Evolutionary conservation across 1,139 yeast species (phyloP).

Genomic region (Zygosaccharomyces sapae): DNA sequence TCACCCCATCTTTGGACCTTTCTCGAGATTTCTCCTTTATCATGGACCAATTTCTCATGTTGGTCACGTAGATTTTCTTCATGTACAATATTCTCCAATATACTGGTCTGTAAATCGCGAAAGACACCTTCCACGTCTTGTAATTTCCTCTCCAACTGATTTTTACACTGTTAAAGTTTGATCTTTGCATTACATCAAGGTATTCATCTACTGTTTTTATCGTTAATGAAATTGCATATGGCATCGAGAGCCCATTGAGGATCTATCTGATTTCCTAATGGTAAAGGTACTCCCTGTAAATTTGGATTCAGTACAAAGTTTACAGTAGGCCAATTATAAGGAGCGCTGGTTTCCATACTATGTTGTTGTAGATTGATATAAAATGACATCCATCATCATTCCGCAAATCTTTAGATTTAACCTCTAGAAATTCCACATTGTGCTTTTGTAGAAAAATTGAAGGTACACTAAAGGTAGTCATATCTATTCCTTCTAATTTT

Average conservation of each 20-base stretch:
- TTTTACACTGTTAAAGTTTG: slow-evolving; percentile 16
- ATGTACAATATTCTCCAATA: slow-evolving; percentile 16
- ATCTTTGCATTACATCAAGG: slow-evolving; percentile 20
- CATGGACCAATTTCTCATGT: slow-evolving; percentile 17
- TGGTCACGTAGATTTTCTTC: slow-evolving; percentile 20
- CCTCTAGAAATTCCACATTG: slow-evolving; percentile 31
- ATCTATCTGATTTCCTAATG: slow-evolving; percentile 25
- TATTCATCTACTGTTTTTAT: slow-evolving; percentile 31
- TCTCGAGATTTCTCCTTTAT: slow-evolving; percentile 16
- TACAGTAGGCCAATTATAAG: slow-evolving; percentile 29
- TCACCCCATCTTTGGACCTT: slow-evolving; percentile 32
- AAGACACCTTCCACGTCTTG: slow-evolving; percentile 20
- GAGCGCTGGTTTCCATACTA: slow-evolving; percentile 3
- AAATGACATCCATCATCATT: slow-evolving; percentile 31
- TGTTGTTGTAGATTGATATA: slow-evolving; percentile 24
- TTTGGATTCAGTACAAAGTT: slow-evolving; percentile 14
- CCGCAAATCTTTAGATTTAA: background rate
- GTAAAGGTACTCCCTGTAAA: slow-evolving; percentile 10
- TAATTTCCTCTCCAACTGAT: slow-evolving; percentile 12
- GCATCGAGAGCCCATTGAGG: slow-evolving; percentile 26
- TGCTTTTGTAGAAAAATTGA: slow-evolving; percentile 19
- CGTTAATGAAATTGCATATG: slow-evolving; percentile 23
- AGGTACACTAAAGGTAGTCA: slow-evolving; percentile 17
- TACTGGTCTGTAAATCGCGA: slow-evolving; percentile 21
- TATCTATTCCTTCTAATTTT: too few species aligned